phyloP scores from a whole-genome alignment of 768 basidiomycete species.

The Macrolepiota dolichaula region DNA sequence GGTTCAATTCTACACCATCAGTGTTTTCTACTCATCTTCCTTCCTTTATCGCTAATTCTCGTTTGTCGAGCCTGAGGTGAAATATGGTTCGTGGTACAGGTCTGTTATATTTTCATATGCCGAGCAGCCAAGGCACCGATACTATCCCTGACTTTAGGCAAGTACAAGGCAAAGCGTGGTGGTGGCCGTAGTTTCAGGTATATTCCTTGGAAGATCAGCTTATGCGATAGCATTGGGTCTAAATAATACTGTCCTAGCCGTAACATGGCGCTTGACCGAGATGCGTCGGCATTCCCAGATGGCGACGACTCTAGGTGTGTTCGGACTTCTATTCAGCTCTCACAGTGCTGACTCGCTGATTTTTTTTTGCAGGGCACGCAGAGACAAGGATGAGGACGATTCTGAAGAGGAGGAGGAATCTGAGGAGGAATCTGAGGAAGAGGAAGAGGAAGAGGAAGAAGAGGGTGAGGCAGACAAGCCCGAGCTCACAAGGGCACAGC shows the following conservation, averaged over 20 bases:
- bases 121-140: background rate
- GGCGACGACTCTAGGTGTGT: slow-evolving; percentile 13
- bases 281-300: background rate
- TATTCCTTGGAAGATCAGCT: slow-evolving; percentile 15
- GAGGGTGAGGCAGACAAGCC: slow-evolving; percentile 40
- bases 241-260: slow-evolving; percentile 13
- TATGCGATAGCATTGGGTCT: background rate
- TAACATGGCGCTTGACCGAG: slow-evolving; percentile 11
- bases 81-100: slow-evolving; percentile 53
- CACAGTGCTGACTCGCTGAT: background rate
- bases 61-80: slow-evolving; percentile 11
- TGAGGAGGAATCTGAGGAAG: slow-evolving; percentile 35
- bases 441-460: slow-evolving; percentile 33
- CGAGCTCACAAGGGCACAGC: slow-evolving; percentile 68
- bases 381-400: slow-evolving; percentile 33
- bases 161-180: slow-evolving; percentile 84
- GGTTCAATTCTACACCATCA: slow-evolving; percentile 10
- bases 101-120: slow-evolving; percentile 10
- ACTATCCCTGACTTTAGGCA: slow-evolving; percentile 40
- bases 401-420: slow-evolving; percentile 37
- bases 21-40: slow-evolving; percentile 14
- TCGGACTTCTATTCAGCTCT: background rate
- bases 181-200: slow-evolving; percentile 86
- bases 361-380: slow-evolving; percentile 2
- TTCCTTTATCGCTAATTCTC: slow-evolving; percentile 6